A percentile compares a stretch with the other conserved stretches of the same genome.
Evolutionary conservation across 148 eudicot genomes (phyloP).

Genomic region (Spergularia bocconei): DNA sequence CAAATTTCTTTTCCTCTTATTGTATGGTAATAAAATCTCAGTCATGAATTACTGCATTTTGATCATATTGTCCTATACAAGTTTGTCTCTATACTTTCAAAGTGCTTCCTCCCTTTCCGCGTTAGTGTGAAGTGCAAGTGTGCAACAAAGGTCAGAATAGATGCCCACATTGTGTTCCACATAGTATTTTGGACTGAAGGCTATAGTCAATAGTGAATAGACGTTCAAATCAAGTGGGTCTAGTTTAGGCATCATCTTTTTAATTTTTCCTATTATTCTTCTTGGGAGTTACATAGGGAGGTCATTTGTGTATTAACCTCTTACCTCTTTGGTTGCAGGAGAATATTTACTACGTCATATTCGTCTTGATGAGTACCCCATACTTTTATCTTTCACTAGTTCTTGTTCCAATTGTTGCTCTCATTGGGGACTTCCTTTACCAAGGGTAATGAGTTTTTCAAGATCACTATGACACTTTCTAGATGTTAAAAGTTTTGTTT

Average conservation of each 20-base stretch:
- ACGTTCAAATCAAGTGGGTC: neutral
- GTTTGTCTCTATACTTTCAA: neutral
- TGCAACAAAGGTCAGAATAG: neutral
- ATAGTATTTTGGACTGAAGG: neutral
- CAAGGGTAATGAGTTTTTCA: constrained; percentile 53
- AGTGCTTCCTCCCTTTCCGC: too few relatives aligned
- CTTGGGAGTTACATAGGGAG: neutral
- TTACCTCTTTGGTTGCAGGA: constrained; percentile 48
- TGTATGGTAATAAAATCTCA: too few relatives aligned
- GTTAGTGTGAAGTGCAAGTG: too few relatives aligned
- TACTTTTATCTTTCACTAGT: constrained; percentile 72
- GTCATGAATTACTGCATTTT: too few relatives aligned
- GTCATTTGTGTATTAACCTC: constrained; percentile 8
- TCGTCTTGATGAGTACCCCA: constrained; percentile 73
- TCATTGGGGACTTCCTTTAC: constrained; percentile 71
- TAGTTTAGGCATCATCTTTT: neutral
- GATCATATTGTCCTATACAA: neutral
- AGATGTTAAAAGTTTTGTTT: neutral
- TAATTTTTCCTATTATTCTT: neutral
- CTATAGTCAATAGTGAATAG: neutral
- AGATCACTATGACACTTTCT: neutral
- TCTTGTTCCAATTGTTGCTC: constrained; percentile 80
- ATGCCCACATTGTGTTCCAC: neutral
- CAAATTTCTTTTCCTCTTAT: neutral
- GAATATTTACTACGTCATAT: constrained; percentile 58